phyloP scores from a whole-genome alignment of 2,329 filamentous ascomycete genomes.

The Xylaria sp. region DNA sequence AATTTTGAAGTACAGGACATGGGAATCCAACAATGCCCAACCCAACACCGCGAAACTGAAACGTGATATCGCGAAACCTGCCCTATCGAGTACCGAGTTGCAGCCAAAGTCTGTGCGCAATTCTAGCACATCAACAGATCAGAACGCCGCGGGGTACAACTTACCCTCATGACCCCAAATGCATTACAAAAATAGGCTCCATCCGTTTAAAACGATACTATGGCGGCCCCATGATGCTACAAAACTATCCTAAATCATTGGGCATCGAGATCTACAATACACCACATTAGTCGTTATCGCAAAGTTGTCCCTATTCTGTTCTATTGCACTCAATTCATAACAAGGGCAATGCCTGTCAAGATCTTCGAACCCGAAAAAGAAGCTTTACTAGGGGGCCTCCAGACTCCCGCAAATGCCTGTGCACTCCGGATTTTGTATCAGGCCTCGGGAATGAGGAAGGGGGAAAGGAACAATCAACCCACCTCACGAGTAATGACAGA shows the following conservation, averaged over 20 bases:
- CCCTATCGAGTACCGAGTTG: constrained; percentile 1
- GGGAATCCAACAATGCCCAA: neutral
- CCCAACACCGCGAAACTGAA: constrained; percentile 5
- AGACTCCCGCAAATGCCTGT: neutral
- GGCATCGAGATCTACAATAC: constrained; percentile 1
- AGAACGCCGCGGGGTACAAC: neutral
- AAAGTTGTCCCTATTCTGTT: constrained; percentile 4
- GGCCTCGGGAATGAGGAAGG: neutral
- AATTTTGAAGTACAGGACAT: constrained; percentile 1
- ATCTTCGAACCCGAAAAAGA: neutral
- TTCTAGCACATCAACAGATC: neutral
- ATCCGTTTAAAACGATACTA: neutral
- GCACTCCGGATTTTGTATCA: constrained; percentile 12
- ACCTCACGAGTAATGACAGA: neutral
- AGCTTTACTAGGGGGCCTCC: neutral
- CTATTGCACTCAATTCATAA: neutral
- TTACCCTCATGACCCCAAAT: neutral
- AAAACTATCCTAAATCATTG: neutral
- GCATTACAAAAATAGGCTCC: neutral
- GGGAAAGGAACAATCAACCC: neutral
- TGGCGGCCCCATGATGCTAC: neutral
- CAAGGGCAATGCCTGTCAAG: neutral
- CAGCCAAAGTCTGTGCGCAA: neutral
- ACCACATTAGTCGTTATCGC: neutral
- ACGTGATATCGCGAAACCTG: constrained; percentile 1